Base-by-base conservation (phyloP, 2,329 filamentous ascomycete species). In the Cyphellophora attinorum region DNA sequence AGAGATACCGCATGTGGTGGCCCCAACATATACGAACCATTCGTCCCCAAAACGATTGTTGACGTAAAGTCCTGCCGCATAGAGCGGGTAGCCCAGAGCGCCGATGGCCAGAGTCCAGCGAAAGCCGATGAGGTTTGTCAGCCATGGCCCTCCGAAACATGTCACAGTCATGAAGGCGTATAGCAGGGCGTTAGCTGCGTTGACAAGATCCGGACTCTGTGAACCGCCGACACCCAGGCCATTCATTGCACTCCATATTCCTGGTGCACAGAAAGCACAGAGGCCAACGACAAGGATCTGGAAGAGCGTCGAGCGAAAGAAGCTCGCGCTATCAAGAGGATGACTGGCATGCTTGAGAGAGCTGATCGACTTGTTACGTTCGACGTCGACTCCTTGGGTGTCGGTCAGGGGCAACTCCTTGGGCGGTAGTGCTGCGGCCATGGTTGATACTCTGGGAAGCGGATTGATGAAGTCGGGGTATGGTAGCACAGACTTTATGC, bases 211-310 rank as follows among this genome's bases (percentile, higher is more conserved):
- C 1, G 62, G 64, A 38, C 52, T 49, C 33, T 57, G 52, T 35
- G 53, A 51, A 11, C 57, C 58, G 5, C 57, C 58, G 2, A 57
- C 56, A 10, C 58, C 57, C 38, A 55, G 53, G 49, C 56, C 55
- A 41, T 66, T 65, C 10, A 67, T 48, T 4, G 64, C 64, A 37
- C 62, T 66, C 62, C 63, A 68, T 16, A 67, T 65, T 4, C 62
- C 64, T 0, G 62, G 63, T 28, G 65, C 61, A 2, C 60, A 65
- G 47, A 67, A 67, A 2, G 57, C 58, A 14, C 60, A 60, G 30
- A 60, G 40, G 13, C 64, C 64, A 4, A 66, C 59, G 12, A 67
- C 37, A 25, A 67, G 59, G 32, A 64, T 63, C 38, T 67, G 64
- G 50, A 63, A 67, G 1, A 67, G 48, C 3, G 64, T 64, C 28